Evolutionary conservation across 257 asterid genomes (phyloP).

Genomic region (Solanum tacnaense): DNA sequence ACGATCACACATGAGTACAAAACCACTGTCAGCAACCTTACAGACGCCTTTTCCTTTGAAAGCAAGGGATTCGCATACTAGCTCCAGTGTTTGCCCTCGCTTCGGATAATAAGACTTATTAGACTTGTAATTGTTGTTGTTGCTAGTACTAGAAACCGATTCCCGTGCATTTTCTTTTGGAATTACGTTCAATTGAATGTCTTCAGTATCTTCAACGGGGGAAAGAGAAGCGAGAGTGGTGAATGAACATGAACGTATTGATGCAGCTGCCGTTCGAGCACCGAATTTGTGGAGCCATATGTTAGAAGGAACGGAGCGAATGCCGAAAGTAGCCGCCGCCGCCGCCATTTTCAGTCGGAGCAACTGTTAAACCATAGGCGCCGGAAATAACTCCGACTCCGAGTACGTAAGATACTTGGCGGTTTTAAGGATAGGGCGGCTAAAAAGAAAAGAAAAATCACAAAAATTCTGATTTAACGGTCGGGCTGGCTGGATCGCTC

Average conservation of each 20-base stretch:
- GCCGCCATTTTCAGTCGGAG: slow-evolving; percentile 21
- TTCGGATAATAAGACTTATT: slow-evolving; percentile 46
- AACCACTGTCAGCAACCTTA: slow-evolving; percentile 73
- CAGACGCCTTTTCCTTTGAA: slow-evolving; percentile 89
- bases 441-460: neutral
- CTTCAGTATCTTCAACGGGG: slow-evolving; percentile 30
- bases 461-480: neutral
- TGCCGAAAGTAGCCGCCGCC: slow-evolving; percentile 23
- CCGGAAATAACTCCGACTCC: neutral
- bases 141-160: neutral
- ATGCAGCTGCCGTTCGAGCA: neutral
- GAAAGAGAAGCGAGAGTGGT: slow-evolving; percentile 34
- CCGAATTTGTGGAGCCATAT: slow-evolving; percentile 40
- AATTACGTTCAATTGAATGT: neutral
- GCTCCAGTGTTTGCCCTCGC: slow-evolving; percentile 80
- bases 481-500: neutral
- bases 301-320: slow-evolving; percentile 29
- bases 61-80: slow-evolving; percentile 78
- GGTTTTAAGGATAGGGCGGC: neutral
- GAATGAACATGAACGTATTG: slow-evolving; percentile 1
- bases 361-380: neutral
- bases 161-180: neutral
- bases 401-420: neutral
- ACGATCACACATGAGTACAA: slow-evolving; percentile 77
- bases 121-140: neutral